Evolutionary conservation across 306 rosid genomes (phyloP).

Genomic region (Ceratonia siliqua): DNA sequence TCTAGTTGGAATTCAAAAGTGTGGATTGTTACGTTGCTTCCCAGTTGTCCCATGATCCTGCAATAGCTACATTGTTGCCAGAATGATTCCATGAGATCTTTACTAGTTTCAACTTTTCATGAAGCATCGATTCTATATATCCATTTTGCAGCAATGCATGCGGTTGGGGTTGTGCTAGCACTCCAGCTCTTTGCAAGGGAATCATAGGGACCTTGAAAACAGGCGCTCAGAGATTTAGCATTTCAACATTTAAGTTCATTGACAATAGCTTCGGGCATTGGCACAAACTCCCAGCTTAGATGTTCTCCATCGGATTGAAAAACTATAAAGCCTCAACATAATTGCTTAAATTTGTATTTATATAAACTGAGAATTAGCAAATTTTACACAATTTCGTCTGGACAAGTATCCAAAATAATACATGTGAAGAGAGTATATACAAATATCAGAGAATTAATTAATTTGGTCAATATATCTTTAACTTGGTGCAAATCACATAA

Average conservation of each 20-base stretch:
- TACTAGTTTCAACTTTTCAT: conserved; percentile 45
- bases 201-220: conserved; percentile 51
- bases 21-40: conserved; percentile 50
- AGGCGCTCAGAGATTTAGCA: conserved; percentile 31
- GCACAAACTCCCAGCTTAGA: conserved; percentile 3
- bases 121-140: conserved; percentile 37
- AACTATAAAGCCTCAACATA: background rate
- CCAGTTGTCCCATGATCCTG: conserved; percentile 97
- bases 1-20: conserved; percentile 1
- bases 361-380: background rate
- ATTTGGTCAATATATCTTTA: background rate
- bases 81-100: conserved; percentile 73
- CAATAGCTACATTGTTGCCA: conserved; percentile 60
- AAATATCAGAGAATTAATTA: background rate
- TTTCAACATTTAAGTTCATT: conserved; percentile 13
- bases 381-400: background rate
- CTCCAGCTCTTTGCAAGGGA: conserved; percentile 38
- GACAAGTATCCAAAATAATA: background rate
- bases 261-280: background rate
- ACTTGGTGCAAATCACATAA: background rate
- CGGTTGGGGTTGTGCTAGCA: conserved; percentile 32
- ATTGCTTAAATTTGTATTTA: background rate
- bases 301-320: background rate
- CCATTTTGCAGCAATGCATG: conserved; percentile 37
- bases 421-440: background rate